A percentile compares a stretch with the other conserved stretches of the same genome.
phyloP scores from a whole-genome alignment of 345 rosid species.

The Dipteronia sinensis region DNA sequence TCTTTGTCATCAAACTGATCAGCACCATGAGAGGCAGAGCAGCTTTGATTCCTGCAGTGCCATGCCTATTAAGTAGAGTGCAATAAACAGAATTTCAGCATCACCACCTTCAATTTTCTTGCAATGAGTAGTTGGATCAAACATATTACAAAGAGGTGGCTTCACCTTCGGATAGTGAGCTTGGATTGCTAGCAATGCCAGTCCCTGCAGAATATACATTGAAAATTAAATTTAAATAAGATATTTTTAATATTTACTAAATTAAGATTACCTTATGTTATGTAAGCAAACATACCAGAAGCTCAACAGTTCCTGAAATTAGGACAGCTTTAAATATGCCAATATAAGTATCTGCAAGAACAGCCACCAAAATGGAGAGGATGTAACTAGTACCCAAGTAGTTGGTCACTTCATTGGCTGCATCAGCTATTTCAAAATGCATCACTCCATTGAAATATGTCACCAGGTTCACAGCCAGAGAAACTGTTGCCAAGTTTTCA shows the following conservation, averaged over 20 bases:
- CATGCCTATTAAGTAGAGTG: constrained; percentile 49
- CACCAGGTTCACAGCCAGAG: constrained; percentile 52
- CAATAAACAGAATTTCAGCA: constrained; percentile 41
- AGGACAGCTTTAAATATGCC: constrained; percentile 52
- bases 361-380: constrained; percentile 44
- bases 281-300: constrained; percentile 35
- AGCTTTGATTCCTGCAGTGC: constrained; percentile 55
- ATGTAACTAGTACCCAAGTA: constrained; percentile 49
- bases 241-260: no score
- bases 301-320: constrained; percentile 49
- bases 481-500: constrained; percentile 46
- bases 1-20: constrained; percentile 64
- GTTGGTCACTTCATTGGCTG: constrained; percentile 62
- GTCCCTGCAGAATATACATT: constrained; percentile 34
- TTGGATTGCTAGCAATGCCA: constrained; percentile 49
- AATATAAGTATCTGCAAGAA: constrained; percentile 46
- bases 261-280: background rate
- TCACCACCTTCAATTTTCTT: constrained; percentile 38
- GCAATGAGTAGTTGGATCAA: constrained; percentile 36
- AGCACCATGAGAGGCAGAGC: constrained; percentile 58
- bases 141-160: constrained; percentile 50
- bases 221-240: no score
- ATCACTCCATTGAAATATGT: constrained; percentile 49
- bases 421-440: constrained; percentile 55
- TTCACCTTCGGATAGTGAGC: constrained; percentile 49